These are phyloP conservation scores for Russula olivacea DNA, from an alignment of 768 basidiomycete species.

Conservation along the genomic window DNA sequence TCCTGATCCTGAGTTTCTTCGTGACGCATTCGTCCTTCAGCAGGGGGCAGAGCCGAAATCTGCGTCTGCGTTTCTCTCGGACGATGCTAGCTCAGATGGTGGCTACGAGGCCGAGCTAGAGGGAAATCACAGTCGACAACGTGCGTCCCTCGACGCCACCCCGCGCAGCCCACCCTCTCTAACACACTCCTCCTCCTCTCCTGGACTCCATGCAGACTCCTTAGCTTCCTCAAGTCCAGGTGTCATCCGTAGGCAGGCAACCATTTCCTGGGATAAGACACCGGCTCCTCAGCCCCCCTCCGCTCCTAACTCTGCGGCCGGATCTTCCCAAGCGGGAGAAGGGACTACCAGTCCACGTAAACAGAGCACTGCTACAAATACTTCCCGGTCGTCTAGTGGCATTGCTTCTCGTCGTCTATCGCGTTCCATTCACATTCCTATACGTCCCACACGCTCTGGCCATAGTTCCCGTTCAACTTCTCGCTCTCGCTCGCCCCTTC, in stretches of 20 bases:
- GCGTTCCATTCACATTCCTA: constrained; percentile 73
- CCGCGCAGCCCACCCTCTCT: constrained; percentile 37
- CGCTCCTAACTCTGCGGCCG: constrained; percentile 49
- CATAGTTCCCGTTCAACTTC: constrained; percentile 92
- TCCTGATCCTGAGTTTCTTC: constrained; percentile 36
- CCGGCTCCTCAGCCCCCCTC: constrained; percentile 45
- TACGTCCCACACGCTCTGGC: constrained; percentile 59
- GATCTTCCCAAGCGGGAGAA: constrained; percentile 33
- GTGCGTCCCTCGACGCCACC: constrained; percentile 56
- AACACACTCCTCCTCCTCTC: constrained; percentile 50
- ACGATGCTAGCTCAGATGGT: constrained; percentile 74
- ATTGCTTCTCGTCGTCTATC: constrained; percentile 75
- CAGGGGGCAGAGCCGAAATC: constrained; percentile 48
- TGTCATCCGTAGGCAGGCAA: constrained; percentile 61
- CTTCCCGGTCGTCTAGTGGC: constrained; percentile 27
- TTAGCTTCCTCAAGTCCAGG: constrained; percentile 61
- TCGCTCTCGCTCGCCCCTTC: constrained; percentile 88
- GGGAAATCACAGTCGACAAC: constrained; percentile 58
- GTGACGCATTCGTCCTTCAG: constrained; percentile 57
- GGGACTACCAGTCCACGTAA: constrained; percentile 59
- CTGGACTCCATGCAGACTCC: constrained; percentile 57
- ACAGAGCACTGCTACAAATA: constrained; percentile 36
- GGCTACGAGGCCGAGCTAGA: constrained; percentile 78
- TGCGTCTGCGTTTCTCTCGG: constrained; percentile 50
- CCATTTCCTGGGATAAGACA: constrained; percentile 61